Evolutionary conservation across 2,329 filamentous ascomycete species (phyloP).

Genomic region (Chrysoporthe austroafricana): DNA sequence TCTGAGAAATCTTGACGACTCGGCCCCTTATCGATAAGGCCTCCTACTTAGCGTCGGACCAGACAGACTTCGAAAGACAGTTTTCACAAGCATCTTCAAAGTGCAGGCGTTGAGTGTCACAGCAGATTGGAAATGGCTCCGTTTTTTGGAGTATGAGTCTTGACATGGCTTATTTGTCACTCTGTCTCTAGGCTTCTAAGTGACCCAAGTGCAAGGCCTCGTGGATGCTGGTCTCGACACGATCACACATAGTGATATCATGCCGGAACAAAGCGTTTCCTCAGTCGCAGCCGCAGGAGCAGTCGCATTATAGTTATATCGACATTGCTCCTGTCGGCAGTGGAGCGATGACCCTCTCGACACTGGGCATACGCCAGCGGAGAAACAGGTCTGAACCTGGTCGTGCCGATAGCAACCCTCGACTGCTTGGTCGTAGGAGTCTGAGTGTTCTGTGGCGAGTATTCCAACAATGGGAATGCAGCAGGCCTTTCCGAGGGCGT

Average conservation of each 20-base stretch:
- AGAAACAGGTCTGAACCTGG: background rate
- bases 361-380: background rate
- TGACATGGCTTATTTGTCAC: background rate
- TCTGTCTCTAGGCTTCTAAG: background rate
- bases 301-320: background rate
- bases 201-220: background rate
- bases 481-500: background rate
- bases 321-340: background rate
- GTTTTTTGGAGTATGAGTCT: background rate
- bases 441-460: background rate
- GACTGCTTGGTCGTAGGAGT: background rate
- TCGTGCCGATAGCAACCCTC: background rate
- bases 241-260: background rate
- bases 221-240: background rate
- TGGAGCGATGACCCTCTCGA: background rate
- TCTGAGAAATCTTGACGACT: conserved; percentile 24
- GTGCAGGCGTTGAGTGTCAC: background rate
- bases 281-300: background rate
- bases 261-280: background rate
- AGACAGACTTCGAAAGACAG: background rate
- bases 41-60: conserved; percentile 5
- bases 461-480: background rate
- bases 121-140: background rate
- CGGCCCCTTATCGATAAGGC: conserved; percentile 27
- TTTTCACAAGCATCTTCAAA: background rate